Evolutionary conservation across 1,139 yeast species (phyloP), one percentile per base, ranked within the genome.

Genomic region (Lodderomyces parapsilosis): DNA sequence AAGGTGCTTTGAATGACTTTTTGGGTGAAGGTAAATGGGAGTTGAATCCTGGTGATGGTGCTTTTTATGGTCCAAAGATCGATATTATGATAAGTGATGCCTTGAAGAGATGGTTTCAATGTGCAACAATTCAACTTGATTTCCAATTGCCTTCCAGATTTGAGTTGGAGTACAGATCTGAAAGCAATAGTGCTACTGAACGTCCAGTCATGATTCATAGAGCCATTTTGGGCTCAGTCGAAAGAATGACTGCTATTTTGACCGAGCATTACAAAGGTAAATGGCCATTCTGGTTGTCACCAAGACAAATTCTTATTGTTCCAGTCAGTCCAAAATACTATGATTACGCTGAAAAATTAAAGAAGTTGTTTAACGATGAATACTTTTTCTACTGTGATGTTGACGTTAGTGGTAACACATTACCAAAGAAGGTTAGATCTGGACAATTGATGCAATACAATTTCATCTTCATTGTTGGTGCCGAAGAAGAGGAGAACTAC

Each of bases 231-330:
- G 99, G 99, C 49, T 90, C 97, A 35, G 93, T 93, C 43, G 99
- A 93, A 76, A 86, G 99, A 78, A 90, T 93, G 96, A 86, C 96
- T 54, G 98, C 96, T 49, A 89, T 93, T 57, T 81, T 93, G 67
- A 90, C 96, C 48, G 99, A 93, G 67, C 98, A 93, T 71, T 91
- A 76, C 71, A 95, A 91, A 62, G 99, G 99, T 60, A 90, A 88
- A 66, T 91, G 98, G 98, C 99, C 99, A 59, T 86, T 93, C 78
- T 93, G 99, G 99, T 76, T 93, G 59, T 90, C 97, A 25, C 99
- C 99, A 59, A 86, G 98, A 76, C 99, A 93, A 71, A 76, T 90
- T 45, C 75, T 90, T 60, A 93, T 93, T 58, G 91, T 93, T 27
- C 99, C 99, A 55, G 96, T 93, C 57, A 96, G 96, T 59, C 94